These are phyloP conservation scores for Saprolegnia parasitica DNA, from an alignment of 352 stramenopile species.

Conservation along the genomic window DNA sequence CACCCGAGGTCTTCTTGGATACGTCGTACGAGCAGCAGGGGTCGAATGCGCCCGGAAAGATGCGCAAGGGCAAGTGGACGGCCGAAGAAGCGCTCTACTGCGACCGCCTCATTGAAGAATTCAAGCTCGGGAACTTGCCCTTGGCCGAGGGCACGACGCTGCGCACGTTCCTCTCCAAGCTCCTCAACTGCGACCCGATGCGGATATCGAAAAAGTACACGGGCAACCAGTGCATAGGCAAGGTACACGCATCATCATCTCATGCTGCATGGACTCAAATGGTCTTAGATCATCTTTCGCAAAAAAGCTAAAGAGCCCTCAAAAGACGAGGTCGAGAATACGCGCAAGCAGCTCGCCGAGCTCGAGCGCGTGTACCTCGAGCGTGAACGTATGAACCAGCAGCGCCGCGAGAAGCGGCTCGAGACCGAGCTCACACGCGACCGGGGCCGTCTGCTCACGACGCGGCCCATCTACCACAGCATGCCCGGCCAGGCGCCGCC, in stretches of 20 bases:
- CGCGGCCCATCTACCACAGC: constrained; percentile 16
- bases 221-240: constrained; percentile 97
- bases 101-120: constrained; percentile 95
- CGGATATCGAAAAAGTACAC: constrained; percentile 99
- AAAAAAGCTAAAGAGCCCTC: constrained; percentile 67
- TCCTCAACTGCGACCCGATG: constrained; percentile 99
- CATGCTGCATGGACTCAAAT: neutral
- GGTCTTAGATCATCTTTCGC: constrained; percentile 67
- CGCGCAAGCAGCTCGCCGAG: constrained; percentile 75
- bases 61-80: constrained; percentile 96
- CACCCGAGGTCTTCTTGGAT: constrained; percentile 26
- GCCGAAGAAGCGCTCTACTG: constrained; percentile 96
- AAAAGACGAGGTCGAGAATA: constrained; percentile 74
- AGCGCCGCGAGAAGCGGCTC: constrained; percentile 79
- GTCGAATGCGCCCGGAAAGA: constrained; percentile 33
- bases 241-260: constrained; percentile 46
- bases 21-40: constrained; percentile 23
- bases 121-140: constrained; percentile 96
- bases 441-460: constrained; percentile 45
- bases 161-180: constrained; percentile 95
- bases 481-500: neutral
- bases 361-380: constrained; percentile 96
- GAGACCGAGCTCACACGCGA: constrained; percentile 75
- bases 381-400: constrained; percentile 91
- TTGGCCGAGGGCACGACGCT: constrained; percentile 96